Percentiles rank a stretch among this genome's conserved stretches.
phyloP scores from a whole-genome alignment of 805 yeast genomes.

The Teunomyces pallodes region DNA sequence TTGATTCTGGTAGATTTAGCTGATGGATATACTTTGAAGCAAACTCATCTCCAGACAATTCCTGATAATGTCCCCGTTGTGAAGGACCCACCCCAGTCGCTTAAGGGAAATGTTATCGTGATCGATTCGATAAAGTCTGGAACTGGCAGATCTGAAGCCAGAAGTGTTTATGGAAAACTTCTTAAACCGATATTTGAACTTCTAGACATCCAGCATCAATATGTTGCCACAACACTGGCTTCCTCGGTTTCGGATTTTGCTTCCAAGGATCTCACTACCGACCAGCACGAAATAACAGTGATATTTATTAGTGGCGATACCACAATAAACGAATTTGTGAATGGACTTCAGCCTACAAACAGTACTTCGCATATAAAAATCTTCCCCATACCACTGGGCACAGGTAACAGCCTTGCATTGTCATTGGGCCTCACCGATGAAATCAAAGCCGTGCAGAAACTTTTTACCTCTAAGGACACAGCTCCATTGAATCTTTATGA shows the following conservation, averaged over 20 bases:
- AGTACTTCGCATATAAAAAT: conserved; percentile 17
- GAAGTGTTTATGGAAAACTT: conserved; percentile 40
- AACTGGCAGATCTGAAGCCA: conserved; percentile 29
- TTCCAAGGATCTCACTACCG: conserved; percentile 6
- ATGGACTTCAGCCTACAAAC: conserved; percentile 32
- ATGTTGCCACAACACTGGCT: conserved; percentile 42
- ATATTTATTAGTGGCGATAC: conserved; percentile 84
- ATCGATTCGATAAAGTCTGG: conserved; percentile 55
- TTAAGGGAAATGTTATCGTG: conserved; percentile 16
- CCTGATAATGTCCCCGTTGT: not conserved
- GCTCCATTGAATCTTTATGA: conserved; percentile 45
- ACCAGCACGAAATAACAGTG: conserved; percentile 34
- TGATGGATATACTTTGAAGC: not conserved
- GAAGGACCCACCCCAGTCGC: not conserved
- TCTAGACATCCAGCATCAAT: conserved; percentile 35
- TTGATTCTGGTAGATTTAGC: not conserved
- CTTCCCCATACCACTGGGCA: conserved; percentile 67
- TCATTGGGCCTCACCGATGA: conserved; percentile 46
- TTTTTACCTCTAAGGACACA: conserved; percentile 26
- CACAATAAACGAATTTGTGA: conserved; percentile 72
- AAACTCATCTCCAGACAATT: not conserved
- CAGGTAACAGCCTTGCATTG: conserved; percentile 79
- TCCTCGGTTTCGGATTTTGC: conserved; percentile 44
- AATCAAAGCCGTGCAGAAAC: conserved; percentile 29
- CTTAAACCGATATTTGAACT: conserved; percentile 47